phyloP scores from a whole-genome alignment of 768 basidiomycete genomes.

The Termitomyces sp. region DNA sequence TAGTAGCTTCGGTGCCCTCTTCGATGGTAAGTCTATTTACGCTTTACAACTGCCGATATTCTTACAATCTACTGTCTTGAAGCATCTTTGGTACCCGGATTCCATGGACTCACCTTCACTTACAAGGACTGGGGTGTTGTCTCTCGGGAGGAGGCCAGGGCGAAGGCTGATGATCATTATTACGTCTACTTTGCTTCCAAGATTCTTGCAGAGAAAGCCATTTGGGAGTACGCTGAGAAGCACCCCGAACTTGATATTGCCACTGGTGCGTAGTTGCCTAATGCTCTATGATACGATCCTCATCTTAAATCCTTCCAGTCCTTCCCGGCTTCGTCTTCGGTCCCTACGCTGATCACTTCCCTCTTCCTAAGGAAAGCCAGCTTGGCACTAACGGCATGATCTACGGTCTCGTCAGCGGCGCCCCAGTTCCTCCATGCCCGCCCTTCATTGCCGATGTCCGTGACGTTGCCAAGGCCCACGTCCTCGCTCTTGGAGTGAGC shows the following conservation, averaged over 20 bases:
- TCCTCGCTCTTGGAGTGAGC: conserved; percentile 24
- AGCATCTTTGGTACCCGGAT: conserved; percentile 18
- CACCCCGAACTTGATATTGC: conserved; percentile 33
- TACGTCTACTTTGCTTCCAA: conserved; percentile 38
- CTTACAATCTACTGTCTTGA: background rate
- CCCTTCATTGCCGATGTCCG: conserved; percentile 29
- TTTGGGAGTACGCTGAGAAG: conserved; percentile 33
- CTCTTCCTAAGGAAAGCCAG: conserved; percentile 17
- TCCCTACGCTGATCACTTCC: conserved; percentile 26
- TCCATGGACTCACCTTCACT: conserved; percentile 18
- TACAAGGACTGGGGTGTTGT: conserved; percentile 28
- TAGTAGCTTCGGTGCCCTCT: conserved; percentile 23
- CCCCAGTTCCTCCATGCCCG: conserved; percentile 15
- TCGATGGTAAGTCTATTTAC: conserved; percentile 20
- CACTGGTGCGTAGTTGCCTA: conserved; percentile 24
- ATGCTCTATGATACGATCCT: background rate
- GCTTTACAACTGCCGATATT: background rate
- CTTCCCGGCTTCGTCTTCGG: conserved; percentile 33
- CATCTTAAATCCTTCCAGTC: conserved; percentile 15
- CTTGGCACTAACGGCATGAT: conserved; percentile 27
- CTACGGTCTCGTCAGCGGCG: conserved; percentile 22
- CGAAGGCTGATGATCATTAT: conserved; percentile 19
- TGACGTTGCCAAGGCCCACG: conserved; percentile 28
- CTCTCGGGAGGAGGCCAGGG: conserved; percentile 24
- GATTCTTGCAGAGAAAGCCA: conserved; percentile 31